These are phyloP conservation scores for Spinellus fusiger DNA, from an alignment of 192 early-diverging fungal genomes.

Conservation along the genomic window DNA sequence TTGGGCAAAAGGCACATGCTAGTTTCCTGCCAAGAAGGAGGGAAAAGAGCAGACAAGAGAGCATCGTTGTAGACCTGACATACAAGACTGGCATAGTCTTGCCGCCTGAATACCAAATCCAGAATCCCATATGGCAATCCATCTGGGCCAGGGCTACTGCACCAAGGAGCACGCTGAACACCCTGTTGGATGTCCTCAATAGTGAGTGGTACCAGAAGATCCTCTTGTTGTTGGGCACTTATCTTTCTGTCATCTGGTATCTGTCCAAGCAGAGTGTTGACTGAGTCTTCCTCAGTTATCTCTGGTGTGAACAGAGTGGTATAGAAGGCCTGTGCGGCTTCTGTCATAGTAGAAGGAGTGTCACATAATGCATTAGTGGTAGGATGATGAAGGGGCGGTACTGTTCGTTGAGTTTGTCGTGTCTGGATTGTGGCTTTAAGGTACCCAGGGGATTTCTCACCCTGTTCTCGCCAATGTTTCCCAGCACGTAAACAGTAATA, in stretches of 20 bases:
- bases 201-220: background rate
- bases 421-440: background rate
- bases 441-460: no score
- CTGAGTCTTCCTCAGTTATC: no score
- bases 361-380: no score
- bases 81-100: background rate
- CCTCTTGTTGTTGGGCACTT: no score
- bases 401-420: background rate
- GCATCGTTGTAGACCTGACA: background rate
- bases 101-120: background rate
- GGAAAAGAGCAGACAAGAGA: background rate
- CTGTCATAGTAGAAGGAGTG: no score
- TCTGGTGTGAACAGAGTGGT: no score
- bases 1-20: conserved; percentile 11
- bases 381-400: background rate
- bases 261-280: no score
- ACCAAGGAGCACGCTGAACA: background rate
- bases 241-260: no score
- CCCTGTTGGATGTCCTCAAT: background rate
- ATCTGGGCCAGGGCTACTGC: conserved; percentile 8
- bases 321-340: no score
- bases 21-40: background rate
- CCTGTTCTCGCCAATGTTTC: background rate
- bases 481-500: background rate
- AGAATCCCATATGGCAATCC: no score